A percentile compares a stretch with the other conserved stretches of the same genome.
Evolutionary conservation across 2,329 filamentous ascomycete genomes (phyloP).

Genomic region (Pseudogymnoascus sp.): DNA sequence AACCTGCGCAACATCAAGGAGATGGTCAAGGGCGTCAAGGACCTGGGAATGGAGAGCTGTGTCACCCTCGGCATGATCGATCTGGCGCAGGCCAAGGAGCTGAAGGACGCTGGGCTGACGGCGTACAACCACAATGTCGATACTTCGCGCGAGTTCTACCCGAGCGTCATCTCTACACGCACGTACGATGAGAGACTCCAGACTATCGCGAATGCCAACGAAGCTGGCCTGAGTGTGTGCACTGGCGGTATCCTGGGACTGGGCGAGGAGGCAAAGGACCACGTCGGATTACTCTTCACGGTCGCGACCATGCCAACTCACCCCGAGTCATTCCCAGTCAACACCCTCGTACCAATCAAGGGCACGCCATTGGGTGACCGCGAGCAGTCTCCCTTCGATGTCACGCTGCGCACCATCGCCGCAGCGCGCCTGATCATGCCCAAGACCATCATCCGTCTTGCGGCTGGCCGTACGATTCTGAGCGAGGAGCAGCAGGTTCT

Average conservation of each 20-base stretch:
- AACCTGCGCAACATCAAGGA: conserved; percentile 74
- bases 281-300: conserved; percentile 75
- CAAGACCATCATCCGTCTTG: conserved; percentile 75
- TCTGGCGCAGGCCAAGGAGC: conserved; percentile 66
- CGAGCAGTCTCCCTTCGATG: conserved; percentile 66
- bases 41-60: conserved; percentile 80
- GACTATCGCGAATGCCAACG: conserved; percentile 70
- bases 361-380: conserved; percentile 76
- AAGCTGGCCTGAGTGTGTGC: conserved; percentile 84
- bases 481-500: conserved; percentile 80
- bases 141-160: conserved; percentile 83
- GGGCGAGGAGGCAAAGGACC: conserved; percentile 70
- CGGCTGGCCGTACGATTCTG: conserved; percentile 76
- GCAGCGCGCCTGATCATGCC: conserved; percentile 79
- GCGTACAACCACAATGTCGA: conserved; percentile 95
- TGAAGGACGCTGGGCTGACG: conserved; percentile 76
- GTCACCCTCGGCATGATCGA: conserved; percentile 96
- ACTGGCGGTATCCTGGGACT: conserved; percentile 82
- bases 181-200: conserved; percentile 79
- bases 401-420: conserved; percentile 73
- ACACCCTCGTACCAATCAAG: conserved; percentile 83
- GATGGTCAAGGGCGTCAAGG: conserved; percentile 76
- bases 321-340: conserved; percentile 86
- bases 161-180: conserved; percentile 74
- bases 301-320: conserved; percentile 72